A percentile compares a stretch with the other conserved stretches of the same genome.
Conservation (phyloP, 2,329 filamentous ascomycete species). For the Alternaria incomplexa region DNA sequence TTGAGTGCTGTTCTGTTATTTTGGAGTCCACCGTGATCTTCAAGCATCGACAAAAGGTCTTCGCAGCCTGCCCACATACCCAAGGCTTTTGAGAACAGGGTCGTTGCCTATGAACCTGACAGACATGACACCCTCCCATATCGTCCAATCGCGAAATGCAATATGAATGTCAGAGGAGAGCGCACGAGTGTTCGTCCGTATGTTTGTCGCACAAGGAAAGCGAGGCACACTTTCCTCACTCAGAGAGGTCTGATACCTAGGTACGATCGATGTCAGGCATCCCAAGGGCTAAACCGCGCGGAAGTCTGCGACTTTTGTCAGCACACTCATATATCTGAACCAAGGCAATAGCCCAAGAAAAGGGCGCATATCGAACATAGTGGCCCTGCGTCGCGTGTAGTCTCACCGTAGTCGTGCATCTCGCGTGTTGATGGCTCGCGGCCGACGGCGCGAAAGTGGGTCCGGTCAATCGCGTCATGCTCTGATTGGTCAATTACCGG, state of each 20-base stretch:
- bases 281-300: constrained; percentile 2
- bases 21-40: too few species aligned
- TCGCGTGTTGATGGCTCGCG: not conserved
- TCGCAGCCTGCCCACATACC: too few species aligned
- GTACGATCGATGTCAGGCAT: not conserved
- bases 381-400: not conserved
- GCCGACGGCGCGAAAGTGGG: not conserved
- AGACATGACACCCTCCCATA: too few species aligned
- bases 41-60: too few species aligned
- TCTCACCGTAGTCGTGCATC: not conserved
- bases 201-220: not conserved
- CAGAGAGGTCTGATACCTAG: too few species aligned
- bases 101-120: too few species aligned
- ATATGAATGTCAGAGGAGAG: too few species aligned
- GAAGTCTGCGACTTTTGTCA: not conserved
- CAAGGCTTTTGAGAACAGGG: too few species aligned
- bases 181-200: not conserved
- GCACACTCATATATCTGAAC: not conserved
- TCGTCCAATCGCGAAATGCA: too few species aligned
- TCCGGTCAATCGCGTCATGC: not conserved
- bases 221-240: not conserved
- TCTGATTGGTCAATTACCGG: not conserved
- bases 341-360: not conserved
- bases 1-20: too few species aligned
- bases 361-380: not conserved